A percentile compares a stretch with the other conserved stretches of the same genome.
These are phyloP conservation scores for Ambrosiella beaveri DNA, from an alignment of 2,329 filamentous ascomycete species.

Conservation along the genomic window DNA sequence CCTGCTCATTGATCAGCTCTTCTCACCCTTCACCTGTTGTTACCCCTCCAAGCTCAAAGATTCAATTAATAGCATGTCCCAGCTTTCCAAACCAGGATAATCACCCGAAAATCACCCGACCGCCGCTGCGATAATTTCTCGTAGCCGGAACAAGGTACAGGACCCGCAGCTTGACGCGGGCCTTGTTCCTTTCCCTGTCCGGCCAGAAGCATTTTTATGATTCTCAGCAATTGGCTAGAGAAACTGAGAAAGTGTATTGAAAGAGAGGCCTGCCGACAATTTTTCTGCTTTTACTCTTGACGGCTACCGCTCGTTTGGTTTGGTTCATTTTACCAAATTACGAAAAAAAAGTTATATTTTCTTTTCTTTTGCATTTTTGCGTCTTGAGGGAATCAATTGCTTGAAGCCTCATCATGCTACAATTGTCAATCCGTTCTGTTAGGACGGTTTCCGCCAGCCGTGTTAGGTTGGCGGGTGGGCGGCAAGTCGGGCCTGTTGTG, in stretches of 20 bases:
- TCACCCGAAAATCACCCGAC: conserved; percentile 26
- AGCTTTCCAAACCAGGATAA: conserved; percentile 8
- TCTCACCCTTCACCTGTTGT: not conserved
- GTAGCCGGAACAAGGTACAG: not conserved
- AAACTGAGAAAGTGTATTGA: too few relatives aligned
- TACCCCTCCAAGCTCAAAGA: not conserved
- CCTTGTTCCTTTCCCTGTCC: not conserved
- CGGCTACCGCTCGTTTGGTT: not conserved
- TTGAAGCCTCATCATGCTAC: conserved; percentile 34
- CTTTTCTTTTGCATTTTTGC: conserved; percentile 16
- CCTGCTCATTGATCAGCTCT: too few relatives aligned
- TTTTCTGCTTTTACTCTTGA: not conserved
- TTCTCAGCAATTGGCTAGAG: too few relatives aligned
- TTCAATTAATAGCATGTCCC: not conserved
- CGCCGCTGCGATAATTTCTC: conserved; percentile 13
- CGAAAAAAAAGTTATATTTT: not conserved
- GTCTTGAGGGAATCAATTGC: too few relatives aligned
- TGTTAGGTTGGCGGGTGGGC: conserved; percentile 22
- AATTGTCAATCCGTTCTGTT: conserved; percentile 49
- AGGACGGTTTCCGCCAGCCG: conserved; percentile 35
- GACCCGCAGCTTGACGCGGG: not conserved
- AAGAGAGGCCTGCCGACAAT: too few relatives aligned
- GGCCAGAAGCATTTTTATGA: too few relatives aligned
- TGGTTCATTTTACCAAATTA: not conserved
- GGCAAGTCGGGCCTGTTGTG: conserved; percentile 10